These are phyloP conservation scores for Kodamaea nitidulidarum DNA, from an alignment of 805 yeast genomes.

Conservation along the genomic window DNA sequence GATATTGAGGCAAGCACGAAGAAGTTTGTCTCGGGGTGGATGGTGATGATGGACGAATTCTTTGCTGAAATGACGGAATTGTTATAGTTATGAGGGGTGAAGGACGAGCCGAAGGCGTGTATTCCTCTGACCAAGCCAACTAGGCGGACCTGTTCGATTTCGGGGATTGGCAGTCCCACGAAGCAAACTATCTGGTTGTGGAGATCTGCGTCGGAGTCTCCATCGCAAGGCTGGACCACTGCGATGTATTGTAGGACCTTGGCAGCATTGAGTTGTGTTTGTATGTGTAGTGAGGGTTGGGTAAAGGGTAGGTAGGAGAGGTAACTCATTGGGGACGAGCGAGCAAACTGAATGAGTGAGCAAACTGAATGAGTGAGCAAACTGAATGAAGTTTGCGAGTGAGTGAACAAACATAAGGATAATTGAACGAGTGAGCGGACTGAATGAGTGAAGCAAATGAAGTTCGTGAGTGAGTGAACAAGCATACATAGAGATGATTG, in stretches of 20 bases:
- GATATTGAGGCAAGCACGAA: conserved; percentile 26
- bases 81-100: neutral
- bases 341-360: too few species aligned
- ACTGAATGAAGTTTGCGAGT: too few species aligned
- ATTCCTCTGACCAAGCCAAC: conserved; percentile 38
- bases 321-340: conserved; percentile 1
- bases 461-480: too few species aligned
- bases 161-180: conserved; percentile 10
- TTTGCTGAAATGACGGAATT: conserved; percentile 23
- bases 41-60: conserved; percentile 23
- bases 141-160: conserved; percentile 23
- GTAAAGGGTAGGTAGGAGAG: conserved; percentile 18
- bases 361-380: too few species aligned
- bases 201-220: conserved; percentile 28
- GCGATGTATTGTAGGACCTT: conserved; percentile 25
- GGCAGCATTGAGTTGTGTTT: conserved; percentile 13
- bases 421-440: too few species aligned
- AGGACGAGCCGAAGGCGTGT: conserved; percentile 20
- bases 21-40: conserved; percentile 23
- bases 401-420: too few species aligned
- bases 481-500: too few species aligned
- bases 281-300: conserved; percentile 21
- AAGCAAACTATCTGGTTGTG: conserved; percentile 32
- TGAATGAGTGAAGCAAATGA: too few species aligned
- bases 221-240: conserved; percentile 31